Base-by-base conservation (phyloP, 768 basidiomycete genomes). In the Roridomyces roridus region DNA sequence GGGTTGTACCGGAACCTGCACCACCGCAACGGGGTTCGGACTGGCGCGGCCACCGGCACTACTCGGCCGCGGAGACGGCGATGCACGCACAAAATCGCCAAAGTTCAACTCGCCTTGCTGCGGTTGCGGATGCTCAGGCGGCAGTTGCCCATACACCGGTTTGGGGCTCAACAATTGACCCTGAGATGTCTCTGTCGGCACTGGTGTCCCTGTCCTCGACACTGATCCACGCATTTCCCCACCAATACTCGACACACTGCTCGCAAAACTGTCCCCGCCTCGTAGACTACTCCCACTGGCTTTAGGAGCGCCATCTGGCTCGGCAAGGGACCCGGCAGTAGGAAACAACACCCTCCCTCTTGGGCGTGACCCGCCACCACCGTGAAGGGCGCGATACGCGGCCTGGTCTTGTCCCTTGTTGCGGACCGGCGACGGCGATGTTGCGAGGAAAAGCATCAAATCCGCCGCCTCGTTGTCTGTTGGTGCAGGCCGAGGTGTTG, bases 391-490 rank as follows among this genome's bases (percentile, higher is more conserved):
- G 40, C 86, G 79, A 65, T 78, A 88, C 17, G 86, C 81, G 6
- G 80, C 78, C 29, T 77, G 59, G 63, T 90, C 31, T 80, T 83
- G 31, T 34, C 15, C 31, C 15, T 34, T 34, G 31, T 34, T 34
- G 39, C 91, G 85, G 18, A 80, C 89, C 9, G 92, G 92, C 0
- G 91, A 92, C 0, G 92, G 92, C 1, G 90, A 92, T 6, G 91
- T 92, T 37, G 92, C 92, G 46, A 94, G 82, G 72, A 84, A 91
- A 20, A 94, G 75, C 85, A 94, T 89, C 40, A 93, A 73, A 67
- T 91, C 90, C n/a, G 92, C 91, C 0, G 92, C 92, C 66, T 94
- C 92, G 58, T 85, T 87, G 68, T 91, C 90, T 28, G 86, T 85
- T n/a, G 84, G 81, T 6, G 75, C 84, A 57, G 79, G 80, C 54